Evolutionary conservation across 257 asterid genomes (phyloP).

Genomic region (Scutellaria galericulata): DNA sequence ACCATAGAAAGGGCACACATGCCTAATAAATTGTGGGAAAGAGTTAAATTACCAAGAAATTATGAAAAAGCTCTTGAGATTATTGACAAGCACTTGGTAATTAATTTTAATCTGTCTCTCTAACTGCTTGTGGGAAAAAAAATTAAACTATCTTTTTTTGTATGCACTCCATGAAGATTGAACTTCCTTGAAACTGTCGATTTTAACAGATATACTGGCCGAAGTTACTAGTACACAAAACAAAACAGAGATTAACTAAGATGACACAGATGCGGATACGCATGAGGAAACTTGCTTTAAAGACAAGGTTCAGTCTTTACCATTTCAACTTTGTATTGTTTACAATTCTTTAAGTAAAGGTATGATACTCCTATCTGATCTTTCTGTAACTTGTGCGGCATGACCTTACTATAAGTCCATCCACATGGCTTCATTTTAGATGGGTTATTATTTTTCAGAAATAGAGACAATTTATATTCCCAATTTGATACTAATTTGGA

Average conservation of each 20-base stretch:
- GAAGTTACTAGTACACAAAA: constrained; percentile 83
- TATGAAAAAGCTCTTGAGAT: constrained; percentile 89
- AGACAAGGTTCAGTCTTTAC: constrained; percentile 65
- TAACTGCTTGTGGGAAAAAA: neutral
- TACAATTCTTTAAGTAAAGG: neutral
- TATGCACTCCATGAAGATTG: neutral
- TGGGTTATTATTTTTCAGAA: neutral
- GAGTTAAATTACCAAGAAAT: constrained; percentile 90
- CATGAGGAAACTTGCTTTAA: constrained; percentile 94
- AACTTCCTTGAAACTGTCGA: constrained; percentile 6
- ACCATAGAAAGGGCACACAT: constrained; percentile 98
- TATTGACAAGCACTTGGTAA: constrained; percentile 96
- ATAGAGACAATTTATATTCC: neutral
- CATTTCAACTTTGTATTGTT: constrained; percentile 2
- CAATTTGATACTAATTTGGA: neutral
- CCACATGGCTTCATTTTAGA: neutral
- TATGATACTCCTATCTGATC: neutral
- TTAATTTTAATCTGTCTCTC: neutral
- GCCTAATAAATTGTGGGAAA: constrained; percentile 97
- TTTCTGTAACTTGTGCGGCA: neutral
- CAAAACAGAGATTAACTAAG: constrained; percentile 90
- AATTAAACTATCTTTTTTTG: neutral
- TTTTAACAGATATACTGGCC: constrained; percentile 85
- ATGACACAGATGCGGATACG: constrained; percentile 99
- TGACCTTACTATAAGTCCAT: neutral